Evolutionary conservation across 208 protist genomes (phyloP).

Genomic region (Trypanosoma congolense): DNA sequence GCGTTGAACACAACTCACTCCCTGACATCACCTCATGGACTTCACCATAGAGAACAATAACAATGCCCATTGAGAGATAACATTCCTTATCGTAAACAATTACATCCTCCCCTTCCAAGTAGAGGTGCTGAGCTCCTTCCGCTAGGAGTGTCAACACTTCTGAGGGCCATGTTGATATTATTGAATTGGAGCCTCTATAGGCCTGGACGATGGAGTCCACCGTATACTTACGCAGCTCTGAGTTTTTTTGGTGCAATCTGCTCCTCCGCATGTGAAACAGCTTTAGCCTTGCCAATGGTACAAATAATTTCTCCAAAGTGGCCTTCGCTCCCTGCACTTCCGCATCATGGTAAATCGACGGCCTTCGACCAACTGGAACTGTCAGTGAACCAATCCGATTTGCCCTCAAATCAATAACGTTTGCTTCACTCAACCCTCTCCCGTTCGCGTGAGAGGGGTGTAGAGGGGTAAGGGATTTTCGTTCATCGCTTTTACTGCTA

Average conservation of each 20-base stretch:
- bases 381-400: constrained; percentile 1
- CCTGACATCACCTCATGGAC: constrained; percentile 29
- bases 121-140: constrained; percentile 44
- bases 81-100: constrained; percentile 78
- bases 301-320: constrained; percentile 41
- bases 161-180: constrained; percentile 56
- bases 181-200: constrained; percentile 44
- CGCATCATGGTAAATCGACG: constrained; percentile 35
- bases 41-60: constrained; percentile 77
- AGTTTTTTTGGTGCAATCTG: constrained; percentile 28
- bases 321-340: constrained; percentile 39
- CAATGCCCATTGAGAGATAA: constrained; percentile 67
- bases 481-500: neutral
- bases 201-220: constrained; percentile 56
- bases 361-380: neutral
- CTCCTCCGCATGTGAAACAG: constrained; percentile 38
- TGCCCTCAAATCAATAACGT: neutral
- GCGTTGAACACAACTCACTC: neutral
- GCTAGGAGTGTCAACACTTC: constrained; percentile 51
- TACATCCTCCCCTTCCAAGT: constrained; percentile 43
- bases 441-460: neutral
- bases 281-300: constrained; percentile 45
- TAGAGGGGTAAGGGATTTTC: neutral
- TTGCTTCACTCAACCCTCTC: neutral
- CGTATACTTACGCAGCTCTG: constrained; percentile 58